Conservation (phyloP, 257 asterid genomes). For the Linaria vulgaris region DNA sequence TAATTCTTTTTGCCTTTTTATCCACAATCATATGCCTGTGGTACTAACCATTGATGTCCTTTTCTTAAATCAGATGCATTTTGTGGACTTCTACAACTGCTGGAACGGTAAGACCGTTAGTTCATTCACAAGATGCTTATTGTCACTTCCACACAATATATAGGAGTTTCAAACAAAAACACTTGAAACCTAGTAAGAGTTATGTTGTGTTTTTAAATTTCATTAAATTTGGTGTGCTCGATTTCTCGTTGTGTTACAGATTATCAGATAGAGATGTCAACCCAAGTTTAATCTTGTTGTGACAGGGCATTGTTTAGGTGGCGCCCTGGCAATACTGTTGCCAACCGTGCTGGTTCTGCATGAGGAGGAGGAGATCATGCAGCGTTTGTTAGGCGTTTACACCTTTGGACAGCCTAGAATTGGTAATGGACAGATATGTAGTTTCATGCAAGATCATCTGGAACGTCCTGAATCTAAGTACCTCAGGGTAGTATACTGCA, state of each 20-base stretch:
- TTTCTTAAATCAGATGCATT: slow-evolving; percentile 67
- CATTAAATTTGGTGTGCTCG: background rate
- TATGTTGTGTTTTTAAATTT: background rate
- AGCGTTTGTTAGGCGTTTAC: slow-evolving; percentile 58
- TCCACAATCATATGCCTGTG: background rate
- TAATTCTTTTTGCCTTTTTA: background rate
- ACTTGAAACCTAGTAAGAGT: too few species aligned
- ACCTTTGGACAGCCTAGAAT: slow-evolving; percentile 91
- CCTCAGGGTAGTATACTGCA: slow-evolving; percentile 77
- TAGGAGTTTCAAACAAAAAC: too few species aligned
- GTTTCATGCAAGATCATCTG: slow-evolving; percentile 59
- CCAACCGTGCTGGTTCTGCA: slow-evolving; percentile 70
- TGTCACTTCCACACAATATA: background rate
- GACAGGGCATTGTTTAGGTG: slow-evolving; percentile 95
- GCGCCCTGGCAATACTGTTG: slow-evolving; percentile 86
- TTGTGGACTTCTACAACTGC: slow-evolving; percentile 86
- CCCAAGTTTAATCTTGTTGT: slow-evolving; percentile 85
- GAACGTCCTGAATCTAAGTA: slow-evolving; percentile 59
- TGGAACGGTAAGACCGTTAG: slow-evolving; percentile 71
- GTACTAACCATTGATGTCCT: slow-evolving; percentile 19
- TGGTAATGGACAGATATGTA: slow-evolving; percentile 64
- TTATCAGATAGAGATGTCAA: slow-evolving; percentile 68
- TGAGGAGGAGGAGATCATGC: slow-evolving; percentile 57
- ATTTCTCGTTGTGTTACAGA: slow-evolving; percentile 37
- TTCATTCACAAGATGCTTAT: background rate